A percentile compares a stretch with the other conserved stretches of the same genome.
Conservation (phyloP, 208 protist species). For the Acanthamoeba healyi region DNA sequence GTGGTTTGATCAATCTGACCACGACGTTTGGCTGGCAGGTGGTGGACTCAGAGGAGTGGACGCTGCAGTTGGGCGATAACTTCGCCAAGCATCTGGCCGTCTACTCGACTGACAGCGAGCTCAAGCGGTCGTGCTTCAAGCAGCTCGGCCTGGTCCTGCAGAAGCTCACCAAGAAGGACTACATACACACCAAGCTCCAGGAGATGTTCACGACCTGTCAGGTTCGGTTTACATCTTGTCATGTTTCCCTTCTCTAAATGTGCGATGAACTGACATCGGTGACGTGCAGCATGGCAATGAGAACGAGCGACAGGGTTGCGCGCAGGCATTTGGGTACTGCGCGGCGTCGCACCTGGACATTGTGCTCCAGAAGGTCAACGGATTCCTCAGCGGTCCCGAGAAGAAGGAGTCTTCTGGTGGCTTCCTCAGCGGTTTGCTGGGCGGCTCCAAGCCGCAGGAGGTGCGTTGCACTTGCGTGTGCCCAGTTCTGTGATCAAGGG, state of each 20-base stretch:
- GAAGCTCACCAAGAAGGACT: slow-evolving; percentile 84
- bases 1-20: neutral
- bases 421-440: slow-evolving; percentile 69
- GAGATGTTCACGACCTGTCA: slow-evolving; percentile 77
- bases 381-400: slow-evolving; percentile 36
- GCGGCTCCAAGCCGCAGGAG: slow-evolving; percentile 60
- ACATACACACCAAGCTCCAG: slow-evolving; percentile 79
- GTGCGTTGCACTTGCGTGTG: neutral
- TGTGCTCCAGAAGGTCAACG: slow-evolving; percentile 80
- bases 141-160: slow-evolving; percentile 82
- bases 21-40: neutral
- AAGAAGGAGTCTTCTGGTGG: slow-evolving; percentile 60
- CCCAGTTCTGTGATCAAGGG: neutral
- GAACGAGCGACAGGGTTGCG: slow-evolving; percentile 81
- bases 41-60: slow-evolving; percentile 14
- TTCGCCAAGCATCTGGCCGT: slow-evolving; percentile 40
- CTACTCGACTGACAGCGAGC: slow-evolving; percentile 19
- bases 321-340: slow-evolving; percentile 82
- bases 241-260: no score
- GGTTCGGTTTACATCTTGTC: neutral
- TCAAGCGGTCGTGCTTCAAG: slow-evolving; percentile 79
- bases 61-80: slow-evolving; percentile 46
- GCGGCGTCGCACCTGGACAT: slow-evolving; percentile 82
- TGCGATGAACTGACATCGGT: no score
- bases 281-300: slow-evolving; percentile 77